These are phyloP conservation scores for Claviceps monticola DNA, from an alignment of 2,329 filamentous ascomycete species.

Conservation along the genomic window DNA sequence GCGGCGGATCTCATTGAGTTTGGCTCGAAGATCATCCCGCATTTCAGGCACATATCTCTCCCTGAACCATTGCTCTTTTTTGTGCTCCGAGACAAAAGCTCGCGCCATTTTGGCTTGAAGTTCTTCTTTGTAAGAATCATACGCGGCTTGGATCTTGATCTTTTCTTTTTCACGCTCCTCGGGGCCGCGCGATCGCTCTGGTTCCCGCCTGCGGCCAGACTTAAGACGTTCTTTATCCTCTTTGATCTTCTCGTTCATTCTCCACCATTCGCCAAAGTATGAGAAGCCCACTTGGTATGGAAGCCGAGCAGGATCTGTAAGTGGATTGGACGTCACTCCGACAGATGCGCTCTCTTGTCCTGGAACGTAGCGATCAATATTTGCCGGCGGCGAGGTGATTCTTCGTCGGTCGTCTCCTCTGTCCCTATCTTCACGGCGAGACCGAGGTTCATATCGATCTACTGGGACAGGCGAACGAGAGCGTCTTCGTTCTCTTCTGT, in stretches of 20 bases:
- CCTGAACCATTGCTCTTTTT: slow-evolving; percentile 94
- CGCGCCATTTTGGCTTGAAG: slow-evolving; percentile 70
- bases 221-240: slow-evolving; percentile 62
- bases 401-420: slow-evolving; percentile 49
- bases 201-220: slow-evolving; percentile 54
- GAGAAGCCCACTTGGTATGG: slow-evolving; percentile 76
- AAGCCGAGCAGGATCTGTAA: slow-evolving; percentile 58
- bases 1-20: slow-evolving; percentile 68
- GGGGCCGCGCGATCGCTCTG: slow-evolving; percentile 47
- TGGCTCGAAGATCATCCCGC: slow-evolving; percentile 57
- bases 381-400: slow-evolving; percentile 48
- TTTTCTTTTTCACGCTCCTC: slow-evolving; percentile 72
- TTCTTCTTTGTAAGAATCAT: slow-evolving; percentile 54
- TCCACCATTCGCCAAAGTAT: slow-evolving; percentile 80
- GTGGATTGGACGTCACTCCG: slow-evolving; percentile 42
- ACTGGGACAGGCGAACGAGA: slow-evolving; percentile 59
- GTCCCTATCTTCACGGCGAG: slow-evolving; percentile 52
- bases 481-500: slow-evolving; percentile 45
- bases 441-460: slow-evolving; percentile 63
- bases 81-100: slow-evolving; percentile 80
- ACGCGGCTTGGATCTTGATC: slow-evolving; percentile 58
- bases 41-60: slow-evolving; percentile 85
- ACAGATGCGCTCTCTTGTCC: slow-evolving; percentile 46
- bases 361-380: slow-evolving; percentile 76
- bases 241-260: slow-evolving; percentile 67